phyloP scores from a whole-genome alignment of 1,139 yeast genomes.

The Lipomyces yarrowii region DNA sequence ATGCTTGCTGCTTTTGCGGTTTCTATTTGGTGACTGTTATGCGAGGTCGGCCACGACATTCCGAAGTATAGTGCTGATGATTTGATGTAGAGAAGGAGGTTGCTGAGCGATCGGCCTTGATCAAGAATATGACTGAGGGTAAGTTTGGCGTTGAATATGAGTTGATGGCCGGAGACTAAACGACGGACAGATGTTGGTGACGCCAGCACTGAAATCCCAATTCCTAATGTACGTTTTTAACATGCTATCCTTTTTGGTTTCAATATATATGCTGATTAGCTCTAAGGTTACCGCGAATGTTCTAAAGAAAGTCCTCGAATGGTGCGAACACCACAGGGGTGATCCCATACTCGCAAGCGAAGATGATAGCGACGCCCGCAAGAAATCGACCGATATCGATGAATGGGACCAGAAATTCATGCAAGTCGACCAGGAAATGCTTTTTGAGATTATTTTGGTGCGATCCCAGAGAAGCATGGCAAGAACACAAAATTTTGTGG shows the following conservation, averaged over 20 bases:
- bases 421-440: conserved; percentile 97
- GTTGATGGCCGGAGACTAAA: neutral
- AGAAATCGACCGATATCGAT: conserved; percentile 53
- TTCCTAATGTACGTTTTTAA: conserved; percentile 74
- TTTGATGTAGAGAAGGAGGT: conserved; percentile 69
- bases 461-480: neutral
- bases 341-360: conserved; percentile 63
- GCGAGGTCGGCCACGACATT: neutral
- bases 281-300: conserved; percentile 56
- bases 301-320: conserved; percentile 86
- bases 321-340: conserved; percentile 96
- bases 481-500: neutral
- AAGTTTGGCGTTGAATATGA: conserved; percentile 43
- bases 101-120: conserved; percentile 85
- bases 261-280: neutral
- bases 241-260: conserved; percentile 40
- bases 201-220: conserved; percentile 80
- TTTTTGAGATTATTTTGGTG: conserved; percentile 82
- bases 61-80: neutral
- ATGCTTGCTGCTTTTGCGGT: neutral
- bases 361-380: conserved; percentile 50
- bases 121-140: conserved; percentile 90
- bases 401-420: conserved; percentile 97
- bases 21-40: neutral
- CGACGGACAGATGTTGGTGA: conserved; percentile 51